Base-by-base conservation (phyloP, 164 flowering plant species). In the Brasenia schreberi region DNA sequence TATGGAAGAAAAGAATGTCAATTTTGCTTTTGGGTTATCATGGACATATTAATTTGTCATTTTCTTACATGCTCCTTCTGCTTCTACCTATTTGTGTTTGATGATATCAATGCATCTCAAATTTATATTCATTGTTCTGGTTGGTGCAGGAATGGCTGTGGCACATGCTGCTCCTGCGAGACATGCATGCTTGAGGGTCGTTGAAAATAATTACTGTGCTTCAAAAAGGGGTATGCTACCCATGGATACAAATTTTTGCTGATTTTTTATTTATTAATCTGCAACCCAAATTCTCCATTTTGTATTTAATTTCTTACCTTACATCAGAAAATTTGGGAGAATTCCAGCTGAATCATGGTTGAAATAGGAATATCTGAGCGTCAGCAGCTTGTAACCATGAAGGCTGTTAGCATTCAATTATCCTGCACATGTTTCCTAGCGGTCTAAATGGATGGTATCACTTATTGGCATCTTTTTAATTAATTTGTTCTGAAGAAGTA, bases 191-290 rank as follows among this genome's bases (percentile, higher is more conserved):
- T 78, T 93, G 74, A 82, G 76, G 78, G 94, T 93, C 3, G 97
- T 89, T 70, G 97, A 93, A 66, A 93, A 90, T 78, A 90, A 87
- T 72, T 93, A 85, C 74, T 93, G 96, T 78, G 91, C 98, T 76
- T 93, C 96, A 33, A 89, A 76, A 83, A 84, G 95, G 72, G 98
- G 98, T 90, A 79, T 67, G 77, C 44, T 60, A 23, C 63, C 23
- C 45, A 42, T 45, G 7, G 53, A 45, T 2, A 12, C 1, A 2
- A 45, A 45, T 1, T 12, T 45, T 45, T 45, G 7, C 14, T 45
- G 53, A 7, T 7, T 4, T 7, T 7, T 45, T 44, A 10, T 12
- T 45, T 12, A 45, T 7, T 45, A 12, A 45, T 7, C 14, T 45
- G 53, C 7, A 5, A 7, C 53, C 14, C 7, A 7, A 45, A 45